Conservation (phyloP, 768 basidiomycete genomes). For the Calocybe indica region DNA sequence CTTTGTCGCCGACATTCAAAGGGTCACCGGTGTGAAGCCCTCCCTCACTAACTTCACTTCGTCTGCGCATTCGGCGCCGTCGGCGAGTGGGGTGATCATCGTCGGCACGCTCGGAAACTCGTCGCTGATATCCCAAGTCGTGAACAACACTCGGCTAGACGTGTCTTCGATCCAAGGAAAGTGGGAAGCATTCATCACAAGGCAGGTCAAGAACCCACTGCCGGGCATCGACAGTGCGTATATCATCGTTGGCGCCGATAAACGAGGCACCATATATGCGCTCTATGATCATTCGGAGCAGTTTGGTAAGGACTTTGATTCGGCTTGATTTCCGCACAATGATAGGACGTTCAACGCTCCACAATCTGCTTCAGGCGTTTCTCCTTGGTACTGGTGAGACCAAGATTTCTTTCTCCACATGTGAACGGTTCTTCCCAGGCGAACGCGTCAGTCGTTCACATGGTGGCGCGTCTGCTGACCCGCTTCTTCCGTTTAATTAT, state of each 20-base stretch:
- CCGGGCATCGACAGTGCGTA: conserved; percentile 56
- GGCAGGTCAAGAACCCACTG: conserved; percentile 47
- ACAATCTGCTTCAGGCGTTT: conserved; percentile 37
- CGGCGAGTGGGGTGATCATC: conserved; percentile 41
- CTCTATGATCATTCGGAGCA: conserved; percentile 68
- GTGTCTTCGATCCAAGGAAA: conserved; percentile 52
- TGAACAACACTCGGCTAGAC: conserved; percentile 47
- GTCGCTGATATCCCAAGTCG: conserved; percentile 42
- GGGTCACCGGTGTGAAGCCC: conserved; percentile 51
- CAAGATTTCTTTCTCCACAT: background rate
- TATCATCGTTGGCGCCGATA: conserved; percentile 65
- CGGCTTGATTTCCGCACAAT: background rate
- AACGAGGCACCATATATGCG: conserved; percentile 62
- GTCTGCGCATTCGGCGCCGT: conserved; percentile 19
- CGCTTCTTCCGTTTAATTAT: conserved; percentile 1
- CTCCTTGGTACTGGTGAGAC: conserved; percentile 62
- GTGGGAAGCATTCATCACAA: conserved; percentile 60
- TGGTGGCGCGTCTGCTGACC: background rate
- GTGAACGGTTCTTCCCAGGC: conserved; percentile 1
- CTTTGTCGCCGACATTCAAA: conserved; percentile 56
- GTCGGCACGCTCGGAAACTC: conserved; percentile 61
- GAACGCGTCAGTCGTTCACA: too few species aligned
- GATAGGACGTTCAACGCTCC: background rate
- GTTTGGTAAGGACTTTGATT: conserved; percentile 35
- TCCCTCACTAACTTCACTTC: conserved; percentile 45